A percentile compares a stretch with the other conserved stretches of the same genome.
Conservation (phyloP, 1,284 basidiomycete species). For the Leccinum subrobustum region DNA sequence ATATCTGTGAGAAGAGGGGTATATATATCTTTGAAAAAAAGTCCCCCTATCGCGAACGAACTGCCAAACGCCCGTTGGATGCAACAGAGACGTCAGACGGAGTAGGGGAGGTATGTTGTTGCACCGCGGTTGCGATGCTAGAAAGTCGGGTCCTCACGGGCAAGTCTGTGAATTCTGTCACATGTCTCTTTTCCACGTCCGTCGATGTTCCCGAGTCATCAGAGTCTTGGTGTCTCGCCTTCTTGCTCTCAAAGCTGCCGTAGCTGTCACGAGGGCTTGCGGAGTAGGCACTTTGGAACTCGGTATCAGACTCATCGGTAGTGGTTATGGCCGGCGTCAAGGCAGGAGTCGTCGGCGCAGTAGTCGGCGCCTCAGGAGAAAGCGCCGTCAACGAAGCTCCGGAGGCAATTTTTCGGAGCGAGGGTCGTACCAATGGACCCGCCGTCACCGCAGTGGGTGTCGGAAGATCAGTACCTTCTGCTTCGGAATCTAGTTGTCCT, state of each 20-base stretch:
- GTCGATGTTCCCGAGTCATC: slow-evolving; percentile 36
- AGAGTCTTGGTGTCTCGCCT: slow-evolving; percentile 27
- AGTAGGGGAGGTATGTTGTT: slow-evolving; percentile 37
- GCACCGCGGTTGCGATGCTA: slow-evolving; percentile 45
- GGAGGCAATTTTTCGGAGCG: slow-evolving; percentile 38
- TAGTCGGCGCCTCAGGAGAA: slow-evolving; percentile 28
- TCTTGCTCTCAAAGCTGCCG: slow-evolving; percentile 38
- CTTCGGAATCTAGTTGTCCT: slow-evolving; percentile 28
- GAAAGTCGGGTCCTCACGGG: slow-evolving; percentile 42
- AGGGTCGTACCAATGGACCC: slow-evolving; percentile 10
- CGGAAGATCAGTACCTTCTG: slow-evolving; percentile 23
- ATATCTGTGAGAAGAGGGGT: slow-evolving; percentile 22
- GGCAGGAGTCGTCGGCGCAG: slow-evolving; percentile 40
- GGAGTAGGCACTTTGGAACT: slow-evolving; percentile 83
- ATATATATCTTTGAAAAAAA: slow-evolving; percentile 25
- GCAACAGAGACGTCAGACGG: slow-evolving; percentile 40
- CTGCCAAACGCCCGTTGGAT: slow-evolving; percentile 28
- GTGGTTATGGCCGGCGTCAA: slow-evolving; percentile 42
- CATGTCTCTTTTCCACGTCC: slow-evolving; percentile 29
- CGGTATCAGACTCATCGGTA: slow-evolving; percentile 79
- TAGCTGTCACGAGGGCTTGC: slow-evolving; percentile 67
- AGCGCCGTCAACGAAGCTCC: slow-evolving; percentile 36
- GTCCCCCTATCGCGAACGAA: slow-evolving; percentile 22
- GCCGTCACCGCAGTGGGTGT: slow-evolving; percentile 27
- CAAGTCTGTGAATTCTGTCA: slow-evolving; percentile 33